Evolutionary conservation across 805 yeast genomes (phyloP), one percentile per base, ranked within the genome.

Genomic region (Ogataea pini): DNA sequence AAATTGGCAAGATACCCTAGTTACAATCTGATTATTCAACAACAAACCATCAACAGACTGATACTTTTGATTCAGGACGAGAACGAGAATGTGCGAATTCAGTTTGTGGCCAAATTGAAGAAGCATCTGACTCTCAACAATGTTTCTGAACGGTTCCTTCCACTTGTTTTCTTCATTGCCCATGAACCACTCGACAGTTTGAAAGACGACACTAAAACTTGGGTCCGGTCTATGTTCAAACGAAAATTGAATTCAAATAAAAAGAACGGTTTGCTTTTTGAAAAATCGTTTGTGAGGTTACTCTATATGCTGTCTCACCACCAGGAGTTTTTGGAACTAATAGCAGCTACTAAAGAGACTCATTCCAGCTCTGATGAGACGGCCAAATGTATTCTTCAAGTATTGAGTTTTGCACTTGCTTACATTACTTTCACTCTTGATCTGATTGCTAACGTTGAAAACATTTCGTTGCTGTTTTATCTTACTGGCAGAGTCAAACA

Each of bases 401-500:
- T 84, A 0, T 72, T 73, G 48, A 64, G 71, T 0, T 82, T 80
- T 56, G 82, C 86, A 0, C 59, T 80, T 45, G 82, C 80, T 39
- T 85, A 83, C 54, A 64, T 89, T 25, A 56, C 78, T 1, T 85
- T 79, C 63, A 85, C 74, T 50, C 63, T 89, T 43, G 83, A 77
- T 33, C 61, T 78, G 3, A 76, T 89, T 39, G 83, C 85, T 0
- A 80, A 75, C 2, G 75, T 77, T 38, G 84, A 83, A 25, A 91
- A 89, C 57, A 71, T 86, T 29, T 85, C 92, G 6, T 63, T 89
- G 49, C 63, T 90, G 5, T 89, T 80, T 61, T 89, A 90, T 63
- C 70, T 88, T 42, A 82, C 94, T 0, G 86, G 86, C 49, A 75
- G 96, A 46, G 77, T 89, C 16, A 89, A 89, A 61, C 95, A 88